phyloP scores from a whole-genome alignment of 371 early-diverging fungal genomes.

The Haplosporangium sp. region DNA sequence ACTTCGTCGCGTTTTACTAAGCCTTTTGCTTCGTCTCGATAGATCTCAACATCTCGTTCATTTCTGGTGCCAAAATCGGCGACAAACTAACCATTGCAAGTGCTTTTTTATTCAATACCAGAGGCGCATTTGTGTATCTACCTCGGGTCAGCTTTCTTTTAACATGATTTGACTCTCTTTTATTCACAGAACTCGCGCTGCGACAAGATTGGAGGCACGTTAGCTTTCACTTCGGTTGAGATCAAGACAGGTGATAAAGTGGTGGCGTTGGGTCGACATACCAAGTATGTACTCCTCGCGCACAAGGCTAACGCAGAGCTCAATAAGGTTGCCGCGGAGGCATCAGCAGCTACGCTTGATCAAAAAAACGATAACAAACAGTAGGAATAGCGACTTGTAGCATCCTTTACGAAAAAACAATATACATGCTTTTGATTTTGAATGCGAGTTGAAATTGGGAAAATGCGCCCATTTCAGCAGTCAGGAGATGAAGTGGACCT shows the following conservation, averaged over 20 bases:
- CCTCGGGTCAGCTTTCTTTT: too few relatives aligned
- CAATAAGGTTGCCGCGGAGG: conserved; percentile 3
- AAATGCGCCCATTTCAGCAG: too few relatives aligned
- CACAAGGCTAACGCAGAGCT: conserved; percentile 30
- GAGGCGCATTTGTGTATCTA: too few relatives aligned
- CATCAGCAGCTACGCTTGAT: neutral
- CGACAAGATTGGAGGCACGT: conserved; percentile 70
- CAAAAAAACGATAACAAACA: too few relatives aligned
- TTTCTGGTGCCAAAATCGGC: conserved; percentile 66
- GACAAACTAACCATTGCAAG: conserved; percentile 61
- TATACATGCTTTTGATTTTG: too few relatives aligned
- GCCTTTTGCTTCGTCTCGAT: neutral
- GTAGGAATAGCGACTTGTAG: too few relatives aligned
- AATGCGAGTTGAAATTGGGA: too few relatives aligned
- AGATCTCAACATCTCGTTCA: conserved; percentile 67
- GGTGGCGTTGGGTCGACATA: conserved; percentile 73
- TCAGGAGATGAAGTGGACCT: too few relatives aligned
- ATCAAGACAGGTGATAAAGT: conserved; percentile 57
- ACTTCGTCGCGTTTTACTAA: too few relatives aligned
- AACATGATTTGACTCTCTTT: neutral
- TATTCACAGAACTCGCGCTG: conserved; percentile 61
- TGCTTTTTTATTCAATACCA: neutral
- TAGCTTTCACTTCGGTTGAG: conserved; percentile 71
- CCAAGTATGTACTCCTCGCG: conserved; percentile 64
- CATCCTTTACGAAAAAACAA: too few relatives aligned